Evolutionary conservation across 1,139 yeast species (phyloP).

Genomic region (Blastobotrys malaysiensis): DNA sequence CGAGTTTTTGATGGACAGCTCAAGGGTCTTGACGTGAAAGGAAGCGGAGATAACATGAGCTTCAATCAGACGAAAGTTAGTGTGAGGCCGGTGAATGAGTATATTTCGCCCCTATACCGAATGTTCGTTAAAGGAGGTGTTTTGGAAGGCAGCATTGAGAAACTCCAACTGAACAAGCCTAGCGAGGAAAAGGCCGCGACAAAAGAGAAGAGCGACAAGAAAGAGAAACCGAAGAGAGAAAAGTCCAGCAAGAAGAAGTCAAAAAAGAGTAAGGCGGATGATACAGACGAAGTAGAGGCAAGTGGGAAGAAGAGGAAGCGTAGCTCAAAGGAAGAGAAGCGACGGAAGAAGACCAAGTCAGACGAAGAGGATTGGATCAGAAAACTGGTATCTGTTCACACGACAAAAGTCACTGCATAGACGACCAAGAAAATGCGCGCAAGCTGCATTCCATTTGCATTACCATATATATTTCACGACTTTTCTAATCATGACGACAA

Average conservation of each 20-base stretch:
- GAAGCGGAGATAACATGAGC: slow-evolving; percentile 33
- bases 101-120: slow-evolving; percentile 44
- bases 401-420: background rate
- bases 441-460: background rate
- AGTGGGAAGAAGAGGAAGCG: background rate
- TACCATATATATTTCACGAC: background rate
- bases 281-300: background rate
- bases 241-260: background rate
- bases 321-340: background rate
- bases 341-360: background rate
- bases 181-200: slow-evolving; percentile 27
- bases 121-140: slow-evolving; percentile 84
- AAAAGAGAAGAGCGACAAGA: slow-evolving; percentile 21
- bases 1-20: slow-evolving; percentile 88
- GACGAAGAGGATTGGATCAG: background rate
- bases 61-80: slow-evolving; percentile 34
- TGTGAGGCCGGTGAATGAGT: slow-evolving; percentile 32
- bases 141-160: slow-evolving; percentile 61
- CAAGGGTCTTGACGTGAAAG: slow-evolving; percentile 62
- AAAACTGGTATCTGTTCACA: background rate
- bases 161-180: slow-evolving; percentile 10
- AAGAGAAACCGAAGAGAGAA: background rate
- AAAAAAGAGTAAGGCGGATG: background rate
- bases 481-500: background rate
- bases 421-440: background rate